Conservation (phyloP, 2,329 filamentous ascomycete species). For the Nigrospora oryzae region DNA sequence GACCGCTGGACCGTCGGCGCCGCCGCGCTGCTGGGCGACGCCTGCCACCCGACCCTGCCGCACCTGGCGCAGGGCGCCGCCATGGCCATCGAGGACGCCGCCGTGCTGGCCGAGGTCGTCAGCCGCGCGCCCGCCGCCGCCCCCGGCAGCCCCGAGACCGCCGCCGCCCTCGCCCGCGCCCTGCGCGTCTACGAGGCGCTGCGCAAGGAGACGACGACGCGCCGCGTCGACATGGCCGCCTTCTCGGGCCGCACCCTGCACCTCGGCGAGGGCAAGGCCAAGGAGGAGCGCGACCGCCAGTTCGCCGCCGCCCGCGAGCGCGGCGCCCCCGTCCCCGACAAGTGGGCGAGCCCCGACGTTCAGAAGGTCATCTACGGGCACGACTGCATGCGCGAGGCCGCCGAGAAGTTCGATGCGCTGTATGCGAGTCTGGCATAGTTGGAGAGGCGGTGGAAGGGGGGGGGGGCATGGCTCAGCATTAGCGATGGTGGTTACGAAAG, state of each 20-base stretch:
- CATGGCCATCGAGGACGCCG: conserved; percentile 60
- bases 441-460: conserved; percentile 4
- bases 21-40: conserved; percentile 52
- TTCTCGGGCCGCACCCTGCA: conserved; percentile 46
- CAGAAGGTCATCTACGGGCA: conserved; percentile 58
- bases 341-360: conserved; percentile 63
- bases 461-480: neutral
- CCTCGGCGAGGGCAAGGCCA: conserved; percentile 47
- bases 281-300: conserved; percentile 48
- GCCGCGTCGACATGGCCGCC: conserved; percentile 45
- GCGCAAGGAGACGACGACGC: conserved; percentile 44
- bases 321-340: conserved; percentile 48
- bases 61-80: conserved; percentile 61
- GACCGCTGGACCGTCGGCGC: conserved; percentile 49
- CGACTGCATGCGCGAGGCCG: conserved; percentile 49
- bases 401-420: conserved; percentile 41
- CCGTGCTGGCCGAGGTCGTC: conserved; percentile 46
- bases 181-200: conserved; percentile 47
- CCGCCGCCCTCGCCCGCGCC: conserved; percentile 34
- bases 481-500: no score
- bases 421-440: conserved; percentile 22
- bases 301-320: conserved; percentile 43
- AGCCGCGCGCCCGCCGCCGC: conserved; percentile 23
- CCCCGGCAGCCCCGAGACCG: conserved; percentile 8
- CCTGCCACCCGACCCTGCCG: conserved; percentile 60